Evolutionary conservation across 192 early-diverging fungal genomes (phyloP), one percentile per base, ranked within the genome.

Genomic region (Coemansia sp.): DNA sequence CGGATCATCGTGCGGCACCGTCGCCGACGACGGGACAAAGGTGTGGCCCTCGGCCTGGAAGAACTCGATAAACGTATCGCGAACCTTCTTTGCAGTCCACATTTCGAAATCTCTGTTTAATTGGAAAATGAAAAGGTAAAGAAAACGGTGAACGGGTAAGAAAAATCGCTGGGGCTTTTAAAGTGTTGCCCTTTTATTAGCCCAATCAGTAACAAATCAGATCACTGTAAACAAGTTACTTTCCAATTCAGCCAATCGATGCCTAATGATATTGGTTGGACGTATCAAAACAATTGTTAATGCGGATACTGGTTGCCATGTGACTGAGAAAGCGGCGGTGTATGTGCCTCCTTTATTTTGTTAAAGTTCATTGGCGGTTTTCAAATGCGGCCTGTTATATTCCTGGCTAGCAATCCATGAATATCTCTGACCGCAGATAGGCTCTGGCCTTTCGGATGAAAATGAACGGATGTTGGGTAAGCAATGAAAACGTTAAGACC

Each of bases 1-100:
- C 51, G 96, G 96, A 64, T 98, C 96, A 69, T 94, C 92, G 71
- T 92, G 89, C 26, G 96, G 96, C 63, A 98, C 88, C 1, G 95
- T 95, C 2, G 94, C 77, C 23, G 94, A 96, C n/a, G 93, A 95
- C 35, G 88, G 85, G 24, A 92, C 88, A 69, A 90, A 87, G 19
- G 78, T 78, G 64, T 96, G 94, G 12, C 71, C 84, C 58, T 85
- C 60, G 57, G 90, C 84, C 52, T 77, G 59, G 80, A 94, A 98
- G 73, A 84, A 96, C 59, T 89, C 85, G 79, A 95, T 87, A 75
- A 96, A 98, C 53, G 93, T 92, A 32, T 87, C 79, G 62, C 96
- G 90, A 51, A 96, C 93, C 54, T 84, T 87, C 43, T 65, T 65
- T 32, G 88, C 90, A 32, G 91, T 84, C 96, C 96, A 98, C 73